These are phyloP conservation scores for Phytophthora melonis DNA, from an alignment of 352 stramenopile genomes.

Conservation along the genomic window DNA sequence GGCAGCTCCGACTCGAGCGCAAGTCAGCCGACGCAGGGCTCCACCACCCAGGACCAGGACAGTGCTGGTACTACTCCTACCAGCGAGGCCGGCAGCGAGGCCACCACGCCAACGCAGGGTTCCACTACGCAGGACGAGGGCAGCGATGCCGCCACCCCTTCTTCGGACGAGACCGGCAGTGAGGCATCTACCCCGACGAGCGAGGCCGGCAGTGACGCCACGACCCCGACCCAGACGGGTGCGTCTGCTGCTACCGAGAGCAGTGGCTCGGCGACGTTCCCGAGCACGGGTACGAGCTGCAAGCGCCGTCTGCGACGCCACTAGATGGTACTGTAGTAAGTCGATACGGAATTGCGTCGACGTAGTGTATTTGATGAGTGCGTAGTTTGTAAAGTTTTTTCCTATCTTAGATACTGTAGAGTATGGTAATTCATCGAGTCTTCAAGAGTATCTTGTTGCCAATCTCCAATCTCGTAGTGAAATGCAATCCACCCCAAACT, in stretches of 20 bases:
- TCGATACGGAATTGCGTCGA: neutral
- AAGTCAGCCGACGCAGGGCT: constrained; percentile 12
- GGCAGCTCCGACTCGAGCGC: constrained; percentile 21
- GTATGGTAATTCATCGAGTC: constrained; percentile 5
- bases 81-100: constrained; percentile 19
- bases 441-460: neutral
- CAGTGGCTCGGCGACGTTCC: constrained; percentile 26
- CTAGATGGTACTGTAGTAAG: constrained; percentile 18
- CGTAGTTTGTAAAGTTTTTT: constrained; percentile 14
- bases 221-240: constrained; percentile 23
- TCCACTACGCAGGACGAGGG: too few relatives aligned
- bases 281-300: constrained; percentile 36
- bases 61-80: constrained; percentile 18
- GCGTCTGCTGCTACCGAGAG: constrained; percentile 16
- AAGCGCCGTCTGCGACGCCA: constrained; percentile 36
- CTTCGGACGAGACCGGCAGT: neutral
- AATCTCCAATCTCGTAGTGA: too few relatives aligned
- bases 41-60: constrained; percentile 9
- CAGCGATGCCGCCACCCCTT: too few relatives aligned
- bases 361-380: constrained; percentile 14
- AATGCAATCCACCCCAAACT: neutral
- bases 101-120: constrained; percentile 1
- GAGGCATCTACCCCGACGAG: constrained; percentile 7
- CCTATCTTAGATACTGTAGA: too few relatives aligned
- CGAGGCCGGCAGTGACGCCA: constrained; percentile 21